Evolutionary conservation across 352 stramenopile species (phyloP).

Genomic region (Globisporangium sylvaticum): DNA sequence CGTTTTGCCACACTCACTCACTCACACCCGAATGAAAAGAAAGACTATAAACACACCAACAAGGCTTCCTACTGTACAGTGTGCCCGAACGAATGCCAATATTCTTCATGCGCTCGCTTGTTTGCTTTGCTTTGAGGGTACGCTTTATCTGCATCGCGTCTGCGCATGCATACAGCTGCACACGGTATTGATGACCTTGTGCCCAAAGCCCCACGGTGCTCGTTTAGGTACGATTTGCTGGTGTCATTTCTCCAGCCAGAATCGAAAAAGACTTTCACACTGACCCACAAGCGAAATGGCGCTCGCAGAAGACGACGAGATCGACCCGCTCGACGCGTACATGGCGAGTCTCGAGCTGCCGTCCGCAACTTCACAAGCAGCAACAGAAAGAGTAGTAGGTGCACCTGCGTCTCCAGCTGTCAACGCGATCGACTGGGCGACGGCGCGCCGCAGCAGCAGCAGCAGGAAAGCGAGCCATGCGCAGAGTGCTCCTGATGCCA

Average conservation of each 20-base stretch:
- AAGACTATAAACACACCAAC: background rate
- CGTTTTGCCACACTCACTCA: background rate
- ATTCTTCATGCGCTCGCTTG: background rate
- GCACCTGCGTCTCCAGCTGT: background rate
- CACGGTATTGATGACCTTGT: too few relatives aligned
- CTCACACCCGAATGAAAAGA: background rate
- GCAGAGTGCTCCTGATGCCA: background rate
- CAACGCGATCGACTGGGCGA: slow-evolving; percentile 9
- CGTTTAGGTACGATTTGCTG: background rate
- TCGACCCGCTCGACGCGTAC: slow-evolving; percentile 78
- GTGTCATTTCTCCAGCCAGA: background rate
- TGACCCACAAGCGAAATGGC: slow-evolving; percentile 6
- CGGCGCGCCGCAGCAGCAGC: background rate
- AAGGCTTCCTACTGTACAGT: background rate
- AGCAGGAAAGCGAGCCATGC: background rate
- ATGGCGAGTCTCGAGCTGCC: slow-evolving; percentile 63
- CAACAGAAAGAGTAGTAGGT: background rate
- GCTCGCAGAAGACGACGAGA: slow-evolving; percentile 24
- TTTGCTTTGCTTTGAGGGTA: too few relatives aligned
- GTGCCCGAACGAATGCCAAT: background rate
- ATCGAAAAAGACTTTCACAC: background rate
- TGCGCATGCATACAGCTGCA: too few relatives aligned
- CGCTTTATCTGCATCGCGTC: too few relatives aligned
- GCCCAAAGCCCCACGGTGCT: too few relatives aligned
- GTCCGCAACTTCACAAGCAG: background rate